Percentiles rank a stretch among this genome's conserved stretches.
phyloP scores from a whole-genome alignment of 345 rosid species.

The Lepidium aucheri region DNA sequence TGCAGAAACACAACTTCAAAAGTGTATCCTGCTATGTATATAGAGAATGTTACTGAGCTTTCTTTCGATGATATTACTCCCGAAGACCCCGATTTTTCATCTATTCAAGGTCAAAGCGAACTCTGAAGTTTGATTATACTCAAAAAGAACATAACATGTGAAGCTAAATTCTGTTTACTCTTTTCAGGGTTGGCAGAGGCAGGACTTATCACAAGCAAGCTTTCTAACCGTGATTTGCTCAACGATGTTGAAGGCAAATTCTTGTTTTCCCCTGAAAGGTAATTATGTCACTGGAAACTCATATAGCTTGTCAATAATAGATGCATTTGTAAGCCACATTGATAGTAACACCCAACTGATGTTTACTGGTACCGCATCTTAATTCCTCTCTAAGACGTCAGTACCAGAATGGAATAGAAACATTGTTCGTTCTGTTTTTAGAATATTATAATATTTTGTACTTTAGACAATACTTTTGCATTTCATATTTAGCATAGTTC shows the following conservation, averaged over 20 bases:
- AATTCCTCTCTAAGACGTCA: neutral
- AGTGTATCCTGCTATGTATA: conserved; percentile 95
- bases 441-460: neutral
- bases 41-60: conserved; percentile 82
- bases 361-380: neutral
- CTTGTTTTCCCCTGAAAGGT: conserved; percentile 86
- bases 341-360: neutral
- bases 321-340: neutral
- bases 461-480: neutral
- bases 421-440: neutral
- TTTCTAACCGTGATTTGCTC: conserved; percentile 66
- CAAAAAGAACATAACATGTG: neutral
- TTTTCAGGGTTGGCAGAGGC: conserved; percentile 97
- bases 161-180: conserved; percentile 17
- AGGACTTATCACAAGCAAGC: conserved; percentile 93
- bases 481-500: neutral
- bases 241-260: conserved; percentile 43
- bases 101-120: conserved; percentile 69
- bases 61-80: conserved; percentile 88
- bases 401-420: neutral
- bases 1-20: conserved; percentile 67
- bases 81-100: conserved; percentile 82
- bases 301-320: neutral
- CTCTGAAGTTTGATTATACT: neutral
- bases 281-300: neutral